Conservation (phyloP, 306 rosid genomes). For the Castanopsis chinensis region DNA sequence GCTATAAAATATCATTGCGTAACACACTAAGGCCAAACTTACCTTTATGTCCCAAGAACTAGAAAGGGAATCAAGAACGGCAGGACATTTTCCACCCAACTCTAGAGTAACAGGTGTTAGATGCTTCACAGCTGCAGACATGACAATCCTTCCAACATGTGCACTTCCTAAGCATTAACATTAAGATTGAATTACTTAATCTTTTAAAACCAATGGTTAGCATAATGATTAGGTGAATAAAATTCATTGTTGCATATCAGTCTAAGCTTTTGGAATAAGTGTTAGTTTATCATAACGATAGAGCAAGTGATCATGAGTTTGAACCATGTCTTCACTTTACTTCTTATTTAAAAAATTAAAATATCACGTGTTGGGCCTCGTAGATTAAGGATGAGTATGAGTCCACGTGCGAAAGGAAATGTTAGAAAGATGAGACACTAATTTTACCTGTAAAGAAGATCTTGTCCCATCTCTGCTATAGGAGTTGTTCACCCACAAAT, state of each 20-base stretch:
- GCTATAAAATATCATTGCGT: background rate
- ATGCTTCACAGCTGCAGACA: constrained; percentile 66
- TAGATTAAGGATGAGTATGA: too few species aligned
- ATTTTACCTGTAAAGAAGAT: constrained; percentile 68
- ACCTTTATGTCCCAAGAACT: constrained; percentile 59
- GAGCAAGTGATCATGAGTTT: too few species aligned
- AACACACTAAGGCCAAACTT: background rate
- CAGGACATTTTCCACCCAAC: constrained; percentile 85
- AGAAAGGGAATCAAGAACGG: constrained; percentile 62
- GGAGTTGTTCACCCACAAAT: constrained; percentile 44
- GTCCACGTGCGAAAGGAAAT: too few species aligned
- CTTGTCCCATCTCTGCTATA: constrained; percentile 61
- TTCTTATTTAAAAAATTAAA: too few species aligned
- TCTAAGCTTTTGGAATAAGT: too few species aligned
- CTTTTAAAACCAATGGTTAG: background rate
- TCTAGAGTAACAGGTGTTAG: constrained; percentile 72
- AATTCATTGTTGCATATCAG: too few species aligned
- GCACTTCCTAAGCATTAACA: constrained; percentile 47
- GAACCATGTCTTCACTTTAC: too few species aligned
- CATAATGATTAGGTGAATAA: too few species aligned
- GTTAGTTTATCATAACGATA: too few species aligned
- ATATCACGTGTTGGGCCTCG: too few species aligned
- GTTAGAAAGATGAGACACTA: background rate
- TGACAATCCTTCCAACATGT: constrained; percentile 52
- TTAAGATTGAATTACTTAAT: background rate